Percentiles rank a stretch among this genome's conserved stretches.
phyloP scores from a whole-genome alignment of 2,329 filamentous ascomycete species.

The Colletotrichum magnum region DNA sequence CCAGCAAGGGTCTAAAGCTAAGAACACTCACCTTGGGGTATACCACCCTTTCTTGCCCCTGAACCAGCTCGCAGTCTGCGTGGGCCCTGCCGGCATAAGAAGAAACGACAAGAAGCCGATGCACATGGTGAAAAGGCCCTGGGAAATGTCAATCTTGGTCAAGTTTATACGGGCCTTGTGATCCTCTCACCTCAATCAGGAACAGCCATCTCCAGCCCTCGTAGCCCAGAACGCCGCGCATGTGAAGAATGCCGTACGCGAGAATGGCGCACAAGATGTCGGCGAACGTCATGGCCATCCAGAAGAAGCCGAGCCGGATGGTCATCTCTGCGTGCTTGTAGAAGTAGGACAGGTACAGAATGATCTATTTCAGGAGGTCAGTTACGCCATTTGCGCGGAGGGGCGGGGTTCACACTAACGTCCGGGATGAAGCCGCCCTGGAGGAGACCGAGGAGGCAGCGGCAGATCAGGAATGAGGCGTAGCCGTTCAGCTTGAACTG shows the following conservation, averaged over 20 bases:
- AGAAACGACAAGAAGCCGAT: slow-evolving; percentile 68
- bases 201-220: slow-evolving; percentile 67
- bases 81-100: slow-evolving; percentile 67
- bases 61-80: slow-evolving; percentile 68
- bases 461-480: slow-evolving; percentile 49
- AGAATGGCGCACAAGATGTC: slow-evolving; percentile 56
- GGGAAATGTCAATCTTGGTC: slow-evolving; percentile 41
- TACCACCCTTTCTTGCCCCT: slow-evolving; percentile 72
- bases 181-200: slow-evolving; percentile 59
- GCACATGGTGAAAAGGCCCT: slow-evolving; percentile 57
- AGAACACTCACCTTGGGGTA: slow-evolving; percentile 56
- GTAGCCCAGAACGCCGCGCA: slow-evolving; percentile 53
- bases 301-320: slow-evolving; percentile 57
- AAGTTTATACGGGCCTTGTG: no score
- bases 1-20: no score
- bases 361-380: slow-evolving; percentile 44
- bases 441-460: slow-evolving; percentile 51
- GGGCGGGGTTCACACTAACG: slow-evolving; percentile 39
- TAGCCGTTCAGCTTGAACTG: slow-evolving; percentile 55
- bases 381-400: neutral
- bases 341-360: slow-evolving; percentile 61
- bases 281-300: slow-evolving; percentile 56
- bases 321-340: slow-evolving; percentile 58
- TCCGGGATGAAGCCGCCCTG: slow-evolving; percentile 59
- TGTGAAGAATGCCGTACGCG: slow-evolving; percentile 56